Evolutionary conservation across 805 yeast species (phyloP), one percentile per base, ranked within the genome.

Genomic region (Teunomyces atbi): DNA sequence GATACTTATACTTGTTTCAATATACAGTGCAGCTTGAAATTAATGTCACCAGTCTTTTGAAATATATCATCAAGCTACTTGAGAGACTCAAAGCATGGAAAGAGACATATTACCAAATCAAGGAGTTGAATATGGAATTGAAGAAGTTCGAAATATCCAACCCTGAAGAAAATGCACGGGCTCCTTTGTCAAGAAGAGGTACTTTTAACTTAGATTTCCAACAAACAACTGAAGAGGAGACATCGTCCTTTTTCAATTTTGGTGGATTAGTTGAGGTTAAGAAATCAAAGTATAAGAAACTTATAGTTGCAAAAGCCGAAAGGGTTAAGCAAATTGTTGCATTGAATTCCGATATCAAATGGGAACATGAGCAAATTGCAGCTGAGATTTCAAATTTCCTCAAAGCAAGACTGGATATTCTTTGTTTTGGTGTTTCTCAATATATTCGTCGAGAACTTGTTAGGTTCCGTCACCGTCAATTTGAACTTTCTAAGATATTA

Each of bases 291-390:
- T 77, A 79, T 54, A 76, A 75, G 46, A 66, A 68, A 16, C 68
- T 74, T 30, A 49, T 81, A 4, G 47, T 73, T 5, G 53, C 62
- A 3, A 73, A 73, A 23, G 58, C 71, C 4, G 76, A 71, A n/a
- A 62, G 71, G 18, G 70, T 76, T 41, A 60, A 64, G 27, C 68
- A 67, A 34, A 60, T 84, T 35, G 53, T 71, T 49, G 66, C 60
- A 8, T 52, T 83, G 38, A 78, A 75, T 49, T 49, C 57, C 15
- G 79, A 74, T 3, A 73, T 86, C 19, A 79, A 74, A 45, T 49
- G 53, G 19, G 74, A 67, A n/a, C 87, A 86, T 60, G 92, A 86
- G 55, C 54, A 61, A 1, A 52, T 84, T 3, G 90, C 91, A 0
- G 75, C 79, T 42, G 86, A 83, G 58, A 66, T 84, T 15, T 82